phyloP scores from a whole-genome alignment of 2,329 filamentous ascomycete species.

The Beauveria caledonica region DNA sequence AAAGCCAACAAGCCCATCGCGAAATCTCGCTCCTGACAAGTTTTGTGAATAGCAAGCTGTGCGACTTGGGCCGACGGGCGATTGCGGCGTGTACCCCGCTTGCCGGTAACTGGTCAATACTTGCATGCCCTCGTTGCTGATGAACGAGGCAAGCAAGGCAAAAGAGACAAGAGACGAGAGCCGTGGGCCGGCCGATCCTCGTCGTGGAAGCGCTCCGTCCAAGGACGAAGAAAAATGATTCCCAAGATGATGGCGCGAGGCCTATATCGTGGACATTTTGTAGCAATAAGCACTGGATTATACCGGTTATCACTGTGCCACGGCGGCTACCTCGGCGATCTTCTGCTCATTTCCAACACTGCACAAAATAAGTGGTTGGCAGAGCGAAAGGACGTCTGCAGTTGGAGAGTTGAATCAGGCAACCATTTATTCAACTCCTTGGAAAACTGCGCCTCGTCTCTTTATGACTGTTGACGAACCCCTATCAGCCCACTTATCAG shows the following conservation, averaged over 20 bases:
- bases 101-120: no score
- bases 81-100: no score
- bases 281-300: neutral
- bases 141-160: no score
- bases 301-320: no score
- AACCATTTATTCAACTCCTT: neutral
- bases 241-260: neutral
- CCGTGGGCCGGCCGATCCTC: neutral
- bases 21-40: no score
- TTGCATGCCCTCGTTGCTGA: no score
- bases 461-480: neutral
- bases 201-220: neutral
- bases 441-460: neutral
- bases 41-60: no score
- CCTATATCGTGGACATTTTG: neutral
- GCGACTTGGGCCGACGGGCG: no score
- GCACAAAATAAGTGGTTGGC: neutral
- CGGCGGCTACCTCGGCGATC: no score
- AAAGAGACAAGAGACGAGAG: no score
- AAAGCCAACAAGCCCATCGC: no score
- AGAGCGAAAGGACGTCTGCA: neutral
- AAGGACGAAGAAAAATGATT: neutral
- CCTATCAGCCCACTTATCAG: slow-evolving; percentile 4
- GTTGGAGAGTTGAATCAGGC: neutral
- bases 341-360: neutral